Evolutionary conservation across 768 basidiomycete genomes (phyloP), one percentile per base, ranked within the genome.

Genomic region (Auriscalpium orientale): DNA sequence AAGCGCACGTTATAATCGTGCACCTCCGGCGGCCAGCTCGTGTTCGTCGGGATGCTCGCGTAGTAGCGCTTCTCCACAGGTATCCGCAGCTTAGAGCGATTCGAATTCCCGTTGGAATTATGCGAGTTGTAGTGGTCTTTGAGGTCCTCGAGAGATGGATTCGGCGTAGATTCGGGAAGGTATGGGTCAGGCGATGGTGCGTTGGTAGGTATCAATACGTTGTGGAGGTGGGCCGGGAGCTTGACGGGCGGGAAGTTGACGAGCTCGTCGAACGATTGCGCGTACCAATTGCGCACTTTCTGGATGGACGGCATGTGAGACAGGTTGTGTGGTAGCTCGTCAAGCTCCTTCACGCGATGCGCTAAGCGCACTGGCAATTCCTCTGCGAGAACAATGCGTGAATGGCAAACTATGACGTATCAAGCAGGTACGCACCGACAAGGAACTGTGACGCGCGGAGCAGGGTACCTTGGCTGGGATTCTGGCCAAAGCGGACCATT

Each of bases 241-340:
- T 75, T 69, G n/a, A 94, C 82, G 35, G 84, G 76, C 0, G 93
- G 91, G 64, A 95, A 95, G 51, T 74, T 79, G 69, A 98, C 83
- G 55, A 98, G 79, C 76, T 98, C 95, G 95, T 98, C 91, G 70
- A 99, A 98, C 15, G 90, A 92, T 75, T 98, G 92, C 0, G 95
- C 95, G 70, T 99, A 99, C 97, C 97, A 99, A 65, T 95, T 87
- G 75, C 94, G 95, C 57, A 99, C 91, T 67, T 90, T 94, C 56
- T 84, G 82, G 61, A 99, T 98, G 40, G 88, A 89, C 0, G 87
- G 84, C 95, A 97, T 97, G 47, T 81, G 81, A 64, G 85, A 86
- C 51, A 99, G 78, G 54, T 91, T 88, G 71, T 98, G 90, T 0
- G 97, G 97, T 4, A 99, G 79, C 62, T 90, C 84, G 62, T 98